phyloP scores from a whole-genome alignment of 2,329 filamentous ascomycete genomes.

The Drechslerella coelobrocha region DNA sequence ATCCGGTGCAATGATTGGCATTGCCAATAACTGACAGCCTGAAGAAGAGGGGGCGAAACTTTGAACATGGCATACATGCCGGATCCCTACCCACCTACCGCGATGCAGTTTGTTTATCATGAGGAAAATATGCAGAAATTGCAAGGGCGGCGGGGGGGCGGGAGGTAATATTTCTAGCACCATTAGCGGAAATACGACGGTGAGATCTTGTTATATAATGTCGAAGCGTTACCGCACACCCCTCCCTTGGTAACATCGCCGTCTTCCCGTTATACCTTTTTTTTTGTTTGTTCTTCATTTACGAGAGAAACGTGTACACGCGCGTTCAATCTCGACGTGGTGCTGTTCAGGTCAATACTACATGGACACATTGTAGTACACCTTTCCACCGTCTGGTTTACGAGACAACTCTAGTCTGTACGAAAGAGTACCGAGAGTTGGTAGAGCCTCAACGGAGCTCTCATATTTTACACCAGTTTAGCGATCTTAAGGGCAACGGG shows the following conservation, averaged over 20 bases:
- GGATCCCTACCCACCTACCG: conserved; percentile 8
- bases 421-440: too few relatives aligned
- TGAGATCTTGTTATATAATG: conserved; percentile 44
- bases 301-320: conserved; percentile 19
- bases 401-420: neutral
- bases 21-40: conserved; percentile 50
- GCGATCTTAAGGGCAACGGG: neutral
- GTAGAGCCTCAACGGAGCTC: too few relatives aligned
- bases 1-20: conserved; percentile 46
- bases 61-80: conserved; percentile 8
- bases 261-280: neutral
- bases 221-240: conserved; percentile 13
- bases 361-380: neutral
- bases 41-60: conserved; percentile 34
- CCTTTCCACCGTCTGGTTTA: neutral
- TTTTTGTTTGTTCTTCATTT: conserved; percentile 4
- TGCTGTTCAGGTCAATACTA: neutral
- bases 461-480: too few relatives aligned
- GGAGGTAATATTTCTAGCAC: too few relatives aligned
- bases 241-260: conserved; percentile 17
- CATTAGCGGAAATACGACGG: too few relatives aligned
- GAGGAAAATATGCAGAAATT: neutral
- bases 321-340: conserved; percentile 7
- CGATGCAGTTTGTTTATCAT: conserved; percentile 19
- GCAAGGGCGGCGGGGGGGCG: neutral